phyloP scores from a whole-genome alignment of 1,284 basidiomycete genomes.

The Pseudozyma tsukubaensis region DNA sequence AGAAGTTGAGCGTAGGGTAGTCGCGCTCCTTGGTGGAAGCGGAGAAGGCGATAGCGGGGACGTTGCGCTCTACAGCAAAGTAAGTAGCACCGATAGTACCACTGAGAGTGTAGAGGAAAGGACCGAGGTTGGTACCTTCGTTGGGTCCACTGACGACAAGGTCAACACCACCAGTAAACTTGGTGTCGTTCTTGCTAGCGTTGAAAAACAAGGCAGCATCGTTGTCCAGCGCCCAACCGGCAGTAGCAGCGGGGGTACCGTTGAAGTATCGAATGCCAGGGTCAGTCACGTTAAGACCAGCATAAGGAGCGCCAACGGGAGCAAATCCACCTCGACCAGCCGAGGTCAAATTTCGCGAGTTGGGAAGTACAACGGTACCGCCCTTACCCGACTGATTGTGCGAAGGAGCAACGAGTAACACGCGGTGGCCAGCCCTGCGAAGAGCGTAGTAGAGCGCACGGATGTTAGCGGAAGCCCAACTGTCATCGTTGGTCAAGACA shows the following conservation, averaged over 20 bases:
- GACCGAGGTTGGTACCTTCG: slow-evolving; percentile 54
- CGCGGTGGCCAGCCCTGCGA: slow-evolving; percentile 56
- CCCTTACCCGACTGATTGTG: slow-evolving; percentile 61
- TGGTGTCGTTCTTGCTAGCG: slow-evolving; percentile 19
- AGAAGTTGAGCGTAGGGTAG: slow-evolving; percentile 47
- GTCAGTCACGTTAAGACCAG: slow-evolving; percentile 43
- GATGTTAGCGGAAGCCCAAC: slow-evolving; percentile 46
- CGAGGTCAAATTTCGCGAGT: slow-evolving; percentile 44
- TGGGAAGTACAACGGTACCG: slow-evolving; percentile 59
- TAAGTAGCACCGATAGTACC: slow-evolving; percentile 61
- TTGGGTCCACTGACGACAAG: slow-evolving; percentile 49
- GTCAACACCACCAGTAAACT: slow-evolving; percentile 24
- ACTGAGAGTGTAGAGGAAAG: slow-evolving; percentile 58
- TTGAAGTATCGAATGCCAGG: slow-evolving; percentile 54
- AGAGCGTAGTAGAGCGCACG: slow-evolving; percentile 62
- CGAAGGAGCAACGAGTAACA: slow-evolving; percentile 52
- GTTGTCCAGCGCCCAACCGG: slow-evolving; percentile 52
- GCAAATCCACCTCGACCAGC: slow-evolving; percentile 51
- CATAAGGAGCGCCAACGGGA: slow-evolving; percentile 39
- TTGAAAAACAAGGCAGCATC: slow-evolving; percentile 49
- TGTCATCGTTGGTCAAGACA: slow-evolving; percentile 59
- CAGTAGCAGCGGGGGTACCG: slow-evolving; percentile 51
- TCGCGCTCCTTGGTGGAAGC: slow-evolving; percentile 44
- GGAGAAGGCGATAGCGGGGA: slow-evolving; percentile 60
- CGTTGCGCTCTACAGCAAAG: slow-evolving; percentile 47